A percentile compares a stretch with the other conserved stretches of the same genome.
These are phyloP conservation scores for Fragaria ananassa DNA, from an alignment of 306 rosid genomes.

Conservation along the genomic window DNA sequence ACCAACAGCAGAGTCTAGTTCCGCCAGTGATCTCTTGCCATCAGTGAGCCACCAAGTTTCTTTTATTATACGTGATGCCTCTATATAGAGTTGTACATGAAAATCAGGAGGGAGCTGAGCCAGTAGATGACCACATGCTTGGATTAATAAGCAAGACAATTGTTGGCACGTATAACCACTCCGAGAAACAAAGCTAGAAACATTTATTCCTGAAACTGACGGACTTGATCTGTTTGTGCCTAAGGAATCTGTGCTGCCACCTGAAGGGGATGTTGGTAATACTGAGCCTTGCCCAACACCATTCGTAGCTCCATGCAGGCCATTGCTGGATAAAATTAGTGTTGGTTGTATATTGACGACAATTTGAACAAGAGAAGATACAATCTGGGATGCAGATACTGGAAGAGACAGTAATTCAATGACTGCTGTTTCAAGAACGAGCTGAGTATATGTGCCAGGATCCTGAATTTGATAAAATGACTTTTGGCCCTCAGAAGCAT, in stretches of 20 bases:
- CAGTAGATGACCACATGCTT: conserved; percentile 94
- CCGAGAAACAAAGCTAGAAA: conserved; percentile 81
- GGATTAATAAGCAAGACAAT: conserved; percentile 87
- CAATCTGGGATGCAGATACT: conserved; percentile 77
- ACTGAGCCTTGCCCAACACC: conserved; percentile 81
- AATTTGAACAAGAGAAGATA: conserved; percentile 86
- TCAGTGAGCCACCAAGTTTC: conserved; percentile 98
- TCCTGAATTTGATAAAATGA: conserved; percentile 97
- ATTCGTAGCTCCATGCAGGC: conserved; percentile 70
- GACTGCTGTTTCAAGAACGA: conserved; percentile 95
- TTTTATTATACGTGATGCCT: conserved; percentile 84
- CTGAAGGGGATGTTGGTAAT: conserved; percentile 95
- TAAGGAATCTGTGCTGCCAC: conserved; percentile 96
- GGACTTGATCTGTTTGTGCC: conserved; percentile 86
- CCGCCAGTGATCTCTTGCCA: conserved; percentile 65
- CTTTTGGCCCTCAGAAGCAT: conserved; percentile 72
- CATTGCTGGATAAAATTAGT: conserved; percentile 77
- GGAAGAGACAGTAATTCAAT: conserved; percentile 94
- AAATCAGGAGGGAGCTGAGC: conserved; percentile 97
- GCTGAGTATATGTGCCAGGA: conserved; percentile 95
- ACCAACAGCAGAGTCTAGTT: conserved; percentile 93
- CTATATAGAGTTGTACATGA: conserved; percentile 79
- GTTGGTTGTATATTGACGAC: conserved; percentile 91
- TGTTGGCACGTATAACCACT: conserved; percentile 97
- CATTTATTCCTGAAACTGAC: conserved; percentile 75